These are phyloP conservation scores for Cnidoscolus chayamansa DNA, from an alignment of 441 rosid species.

Conservation along the genomic window DNA sequence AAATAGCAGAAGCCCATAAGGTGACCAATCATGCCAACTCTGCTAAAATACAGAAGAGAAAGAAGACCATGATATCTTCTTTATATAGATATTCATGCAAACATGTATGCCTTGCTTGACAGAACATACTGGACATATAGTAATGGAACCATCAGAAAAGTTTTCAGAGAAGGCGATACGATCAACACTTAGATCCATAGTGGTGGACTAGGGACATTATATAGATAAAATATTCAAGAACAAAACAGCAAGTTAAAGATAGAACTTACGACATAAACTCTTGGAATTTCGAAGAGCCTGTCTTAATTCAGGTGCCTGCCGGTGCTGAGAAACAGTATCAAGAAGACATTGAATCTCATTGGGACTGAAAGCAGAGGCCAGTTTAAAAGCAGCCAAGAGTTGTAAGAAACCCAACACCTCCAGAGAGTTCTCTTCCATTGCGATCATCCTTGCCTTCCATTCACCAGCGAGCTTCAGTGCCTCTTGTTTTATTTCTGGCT, in stretches of 20 bases:
- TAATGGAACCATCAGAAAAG: neutral
- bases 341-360: constrained; percentile 29
- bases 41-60: neutral
- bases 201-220: neutral
- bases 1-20: neutral
- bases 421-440: constrained; percentile 23
- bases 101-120: neutral
- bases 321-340: constrained; percentile 26
- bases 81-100: neutral
- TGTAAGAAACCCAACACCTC: constrained; percentile 40
- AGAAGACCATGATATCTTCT: neutral
- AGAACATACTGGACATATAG: neutral
- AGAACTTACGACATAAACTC: constrained; percentile 28
- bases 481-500: constrained; percentile 31
- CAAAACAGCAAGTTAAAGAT: neutral
- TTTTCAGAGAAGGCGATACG: neutral
- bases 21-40: neutral
- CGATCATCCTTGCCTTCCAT: constrained; percentile 36
- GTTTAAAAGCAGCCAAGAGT: constrained; percentile 40
- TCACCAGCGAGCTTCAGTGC: constrained; percentile 36
- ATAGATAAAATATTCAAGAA: neutral
- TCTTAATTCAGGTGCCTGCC: constrained; percentile 24
- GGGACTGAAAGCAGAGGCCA: constrained; percentile 30
- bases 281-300: constrained; percentile 33
- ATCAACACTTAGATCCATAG: neutral